Evolutionary conservation across 345 rosid species (phyloP).

Genomic region (Camelina hispida): DNA sequence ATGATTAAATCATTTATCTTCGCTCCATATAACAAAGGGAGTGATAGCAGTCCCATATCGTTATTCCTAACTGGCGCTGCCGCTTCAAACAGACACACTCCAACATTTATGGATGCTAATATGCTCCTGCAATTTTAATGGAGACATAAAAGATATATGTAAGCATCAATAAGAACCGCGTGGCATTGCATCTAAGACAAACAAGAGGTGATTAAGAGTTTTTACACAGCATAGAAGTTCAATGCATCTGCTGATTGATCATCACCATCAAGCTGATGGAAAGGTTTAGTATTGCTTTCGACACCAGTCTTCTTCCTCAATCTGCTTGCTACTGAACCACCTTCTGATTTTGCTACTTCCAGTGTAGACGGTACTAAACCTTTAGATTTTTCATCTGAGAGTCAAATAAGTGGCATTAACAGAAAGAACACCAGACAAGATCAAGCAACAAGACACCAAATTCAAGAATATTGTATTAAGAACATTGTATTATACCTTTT

Average conservation of each 20-base stretch:
- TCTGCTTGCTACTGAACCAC: conserved; percentile 40
- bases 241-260: conserved; percentile 58
- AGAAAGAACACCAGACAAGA: too few relatives aligned
- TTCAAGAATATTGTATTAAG: too few relatives aligned
- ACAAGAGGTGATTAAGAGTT: conserved; percentile 4
- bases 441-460: too few relatives aligned
- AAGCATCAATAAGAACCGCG: background rate
- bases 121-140: conserved; percentile 54
- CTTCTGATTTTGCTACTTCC: conserved; percentile 36
- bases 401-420: too few relatives aligned
- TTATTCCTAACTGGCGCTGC: conserved; percentile 76
- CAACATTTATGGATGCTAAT: conserved; percentile 76
- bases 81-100: conserved; percentile 79
- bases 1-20: conserved; percentile 86
- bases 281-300: conserved; percentile 28
- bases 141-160: background rate
- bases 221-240: conserved; percentile 69
- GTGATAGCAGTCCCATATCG: conserved; percentile 65
- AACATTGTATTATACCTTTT: background rate
- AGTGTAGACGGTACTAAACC: conserved; percentile 22
- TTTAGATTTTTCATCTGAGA: background rate
- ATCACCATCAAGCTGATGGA: conserved; percentile 30
- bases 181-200: conserved; percentile 8
- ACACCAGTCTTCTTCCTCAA: conserved; percentile 23
- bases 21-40: conserved; percentile 82